phyloP scores from a whole-genome alignment of 2,329 filamentous ascomycete species.

The Didymella keratinophila region DNA sequence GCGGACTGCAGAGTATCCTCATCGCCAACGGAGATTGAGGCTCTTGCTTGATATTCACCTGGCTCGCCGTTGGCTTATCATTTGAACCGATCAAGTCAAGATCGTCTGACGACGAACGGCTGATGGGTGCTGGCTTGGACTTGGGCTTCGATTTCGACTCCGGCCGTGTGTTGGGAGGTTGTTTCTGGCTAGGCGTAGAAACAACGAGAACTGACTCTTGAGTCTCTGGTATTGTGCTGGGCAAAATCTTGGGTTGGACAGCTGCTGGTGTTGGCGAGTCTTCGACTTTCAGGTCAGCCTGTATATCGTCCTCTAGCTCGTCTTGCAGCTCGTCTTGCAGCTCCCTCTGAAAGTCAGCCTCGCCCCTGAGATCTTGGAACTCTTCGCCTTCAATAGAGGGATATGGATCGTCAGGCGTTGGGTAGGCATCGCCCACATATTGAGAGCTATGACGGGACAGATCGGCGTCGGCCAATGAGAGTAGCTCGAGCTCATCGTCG shows the following conservation, averaged over 20 bases:
- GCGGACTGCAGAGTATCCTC: constrained; percentile 23
- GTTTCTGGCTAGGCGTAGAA: constrained; percentile 6
- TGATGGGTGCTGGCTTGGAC: background rate
- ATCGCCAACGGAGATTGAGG: constrained; percentile 24
- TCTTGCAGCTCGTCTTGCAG: constrained; percentile 30
- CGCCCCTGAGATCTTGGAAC: constrained; percentile 22
- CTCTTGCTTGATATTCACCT: constrained; percentile 37
- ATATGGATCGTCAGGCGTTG: constrained; percentile 29
- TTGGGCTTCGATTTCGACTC: constrained; percentile 1
- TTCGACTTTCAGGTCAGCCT: constrained; percentile 19
- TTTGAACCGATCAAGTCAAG: constrained; percentile 14
- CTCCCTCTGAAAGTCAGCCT: constrained; percentile 27
- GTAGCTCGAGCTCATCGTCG: constrained; percentile 39
- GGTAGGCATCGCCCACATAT: constrained; percentile 15
- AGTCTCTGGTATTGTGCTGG: constrained; percentile 15
- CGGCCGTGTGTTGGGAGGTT: background rate
- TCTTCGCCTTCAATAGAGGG: constrained; percentile 35
- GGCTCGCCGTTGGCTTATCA: constrained; percentile 12
- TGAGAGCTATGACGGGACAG: constrained; percentile 6
- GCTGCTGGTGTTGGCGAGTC: constrained; percentile 2
- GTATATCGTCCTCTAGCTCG: constrained; percentile 26
- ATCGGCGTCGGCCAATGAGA: constrained; percentile 35
- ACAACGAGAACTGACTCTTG: constrained; percentile 1
- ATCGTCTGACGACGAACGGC: constrained; percentile 19
- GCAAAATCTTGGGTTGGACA: constrained; percentile 6